Evolutionary conservation across 192 early-diverging fungal species (phyloP).

Genomic region (Linnemannia elongata): DNA sequence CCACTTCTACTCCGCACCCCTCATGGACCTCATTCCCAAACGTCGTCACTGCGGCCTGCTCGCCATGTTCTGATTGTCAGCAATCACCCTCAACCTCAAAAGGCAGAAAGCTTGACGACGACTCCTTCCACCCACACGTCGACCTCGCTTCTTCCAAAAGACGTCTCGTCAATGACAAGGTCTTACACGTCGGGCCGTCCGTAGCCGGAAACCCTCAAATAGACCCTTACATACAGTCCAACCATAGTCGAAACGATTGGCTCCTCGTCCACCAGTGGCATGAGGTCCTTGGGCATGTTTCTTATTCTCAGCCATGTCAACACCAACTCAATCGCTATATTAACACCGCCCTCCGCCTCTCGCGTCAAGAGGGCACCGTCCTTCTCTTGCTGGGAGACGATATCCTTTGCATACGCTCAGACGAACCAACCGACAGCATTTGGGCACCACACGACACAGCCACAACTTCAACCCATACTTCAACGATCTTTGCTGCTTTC

Average conservation of each 20-base stretch:
- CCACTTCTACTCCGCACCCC: background rate
- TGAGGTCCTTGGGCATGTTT: background rate
- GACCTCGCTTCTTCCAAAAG: background rate
- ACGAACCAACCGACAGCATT: slow-evolving; percentile 2
- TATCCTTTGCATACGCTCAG: slow-evolving; percentile 25
- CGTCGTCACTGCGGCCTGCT: slow-evolving; percentile 2
- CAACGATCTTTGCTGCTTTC: too few relatives aligned
- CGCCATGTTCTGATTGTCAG: background rate
- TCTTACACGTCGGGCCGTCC: background rate
- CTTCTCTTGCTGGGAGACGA: slow-evolving; percentile 10
- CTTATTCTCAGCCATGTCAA: slow-evolving; percentile 4
- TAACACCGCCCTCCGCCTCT: background rate
- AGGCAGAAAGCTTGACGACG: slow-evolving; percentile 6
- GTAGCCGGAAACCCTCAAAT: background rate
- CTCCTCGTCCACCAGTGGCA: slow-evolving; percentile 17
- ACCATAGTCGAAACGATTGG: background rate
- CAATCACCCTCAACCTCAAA: background rate
- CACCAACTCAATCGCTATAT: background rate
- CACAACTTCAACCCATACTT: too few relatives aligned
- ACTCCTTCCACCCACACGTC: background rate
- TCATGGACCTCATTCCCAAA: slow-evolving; percentile 26
- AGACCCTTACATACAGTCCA: background rate
- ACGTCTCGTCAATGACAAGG: slow-evolving; percentile 14
- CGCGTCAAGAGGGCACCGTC: slow-evolving; percentile 13
- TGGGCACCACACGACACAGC: slow-evolving; percentile 13